Evolutionary conservation across 2,329 filamentous ascomycete species (phyloP).

Genomic region (Curvularia verruculosa): DNA sequence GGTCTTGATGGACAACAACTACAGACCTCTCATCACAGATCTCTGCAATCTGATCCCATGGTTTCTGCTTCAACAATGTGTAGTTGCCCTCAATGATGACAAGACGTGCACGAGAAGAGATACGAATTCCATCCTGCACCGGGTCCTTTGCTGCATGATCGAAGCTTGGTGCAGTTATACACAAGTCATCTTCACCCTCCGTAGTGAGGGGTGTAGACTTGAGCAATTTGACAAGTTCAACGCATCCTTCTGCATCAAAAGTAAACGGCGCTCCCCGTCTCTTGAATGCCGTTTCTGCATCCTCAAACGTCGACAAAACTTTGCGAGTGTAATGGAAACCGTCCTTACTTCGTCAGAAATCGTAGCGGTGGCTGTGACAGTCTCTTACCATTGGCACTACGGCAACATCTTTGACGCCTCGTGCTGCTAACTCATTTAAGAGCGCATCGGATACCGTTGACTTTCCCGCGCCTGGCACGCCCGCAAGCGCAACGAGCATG

Average conservation of each 20-base stretch:
- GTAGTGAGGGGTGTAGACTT: conserved; percentile 25
- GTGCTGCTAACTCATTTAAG: conserved; percentile 26
- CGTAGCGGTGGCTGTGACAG: neutral
- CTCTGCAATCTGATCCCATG: conserved; percentile 26
- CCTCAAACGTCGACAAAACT: conserved; percentile 23
- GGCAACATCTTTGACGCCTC: conserved; percentile 25
- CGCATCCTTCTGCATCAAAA: conserved; percentile 30
- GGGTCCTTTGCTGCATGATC: conserved; percentile 36
- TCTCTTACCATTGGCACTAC: conserved; percentile 34
- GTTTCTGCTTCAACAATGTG: conserved; percentile 29
- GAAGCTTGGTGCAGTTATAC: conserved; percentile 31
- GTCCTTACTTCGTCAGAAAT: conserved; percentile 23
- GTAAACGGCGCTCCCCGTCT: conserved; percentile 38
- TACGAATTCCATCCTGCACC: conserved; percentile 20
- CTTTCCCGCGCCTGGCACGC: conserved; percentile 38
- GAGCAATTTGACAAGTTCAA: conserved; percentile 24
- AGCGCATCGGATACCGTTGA: conserved; percentile 34
- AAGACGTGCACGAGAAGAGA: conserved; percentile 31
- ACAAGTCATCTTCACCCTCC: conserved; percentile 19
- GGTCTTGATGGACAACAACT: too few relatives aligned
- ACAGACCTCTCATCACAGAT: conserved; percentile 28
- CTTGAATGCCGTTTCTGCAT: conserved; percentile 28
- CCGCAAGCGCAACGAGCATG: conserved; percentile 35
- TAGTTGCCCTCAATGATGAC: conserved; percentile 38
- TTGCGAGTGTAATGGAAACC: conserved; percentile 35